Base-by-base conservation (phyloP, 1,139 yeast species). In the Blastobotrys malaysiensis region DNA sequence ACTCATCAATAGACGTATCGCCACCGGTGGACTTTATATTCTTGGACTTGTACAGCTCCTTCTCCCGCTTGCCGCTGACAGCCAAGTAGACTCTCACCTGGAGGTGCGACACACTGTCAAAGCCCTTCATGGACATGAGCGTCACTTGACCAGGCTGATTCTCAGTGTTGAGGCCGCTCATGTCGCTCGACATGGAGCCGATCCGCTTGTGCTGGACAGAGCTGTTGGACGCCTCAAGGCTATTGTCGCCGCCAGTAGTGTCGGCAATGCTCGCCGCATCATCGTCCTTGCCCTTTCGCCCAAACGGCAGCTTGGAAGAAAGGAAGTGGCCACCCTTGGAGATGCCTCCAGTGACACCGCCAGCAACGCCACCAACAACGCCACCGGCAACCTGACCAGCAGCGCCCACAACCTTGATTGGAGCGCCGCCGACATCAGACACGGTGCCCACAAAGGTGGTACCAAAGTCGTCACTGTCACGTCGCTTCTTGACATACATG, bases 1-100 rank as follows among this genome's bases (percentile, higher is more conserved):
- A 76, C 65, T 88, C 97, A 61, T 81, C 80, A 80, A 89, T 82
- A 56, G 72, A 75, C 56, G 77, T 78, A 9, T 71, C 60, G 0
- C 79, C 80, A 51, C 74, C 77, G 24, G 78, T 76, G 3, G 74
- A 62, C 71, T 87, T 89, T 54, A 75, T 66, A 20, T 77, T 67
- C 70, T 85, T 82, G 2, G 96, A 84, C 69, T 82, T 86, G 73
- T 77, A 78, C 46, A 91, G 64, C 51, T 78, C 85, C 65, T 81
- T 86, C 53, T 72, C 74, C 47, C 63, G 59, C 59, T 61, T 61
- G 39, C 39, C 39, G 39, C n/a, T 31, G 44, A 67, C 69, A 11
- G 61, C 52, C 11, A 64, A 43, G 53, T 59, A 68, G 14, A 66
- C 70, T 31, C 70, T 64, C 45, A 69, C 61, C 49, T 68, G 71